phyloP scores from a whole-genome alignment of 768 basidiomycete genomes.

The Boletus rufocinnamomeus region DNA sequence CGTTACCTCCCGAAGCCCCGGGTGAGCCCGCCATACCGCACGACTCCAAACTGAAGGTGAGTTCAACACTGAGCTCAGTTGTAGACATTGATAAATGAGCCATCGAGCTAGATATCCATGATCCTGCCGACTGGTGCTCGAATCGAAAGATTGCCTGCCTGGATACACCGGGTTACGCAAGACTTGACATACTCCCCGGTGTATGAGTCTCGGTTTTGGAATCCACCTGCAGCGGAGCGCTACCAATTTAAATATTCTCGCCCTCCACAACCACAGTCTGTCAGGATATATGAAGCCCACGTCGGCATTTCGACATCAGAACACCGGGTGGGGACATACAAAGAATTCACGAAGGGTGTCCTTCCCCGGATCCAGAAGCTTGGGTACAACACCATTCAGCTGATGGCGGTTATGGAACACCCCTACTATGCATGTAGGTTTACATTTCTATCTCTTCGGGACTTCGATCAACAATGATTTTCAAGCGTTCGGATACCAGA shows the following conservation, averaged over 20 bases:
- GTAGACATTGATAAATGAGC: conserved; percentile 1
- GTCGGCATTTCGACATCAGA: conserved; percentile 95
- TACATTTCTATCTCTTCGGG: neutral
- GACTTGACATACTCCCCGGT: conserved; percentile 85
- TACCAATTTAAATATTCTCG: conserved; percentile 83
- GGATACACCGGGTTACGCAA: conserved; percentile 96
- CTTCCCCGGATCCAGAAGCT: conserved; percentile 87
- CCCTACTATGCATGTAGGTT: conserved; percentile 93
- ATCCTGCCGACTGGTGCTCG: conserved; percentile 73
- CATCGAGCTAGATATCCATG: conserved; percentile 80
- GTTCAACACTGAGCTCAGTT: conserved; percentile 15
- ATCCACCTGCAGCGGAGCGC: conserved; percentile 69
- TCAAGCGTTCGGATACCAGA: conserved; percentile 95
- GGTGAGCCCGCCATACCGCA: conserved; percentile 88
- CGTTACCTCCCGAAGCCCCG: conserved; percentile 61
- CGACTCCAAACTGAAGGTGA: conserved; percentile 92
- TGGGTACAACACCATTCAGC: conserved; percentile 96
- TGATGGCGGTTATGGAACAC: conserved; percentile 99
- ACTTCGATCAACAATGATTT: neutral
- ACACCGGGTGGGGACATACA: conserved; percentile 88
- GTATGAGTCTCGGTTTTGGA: conserved; percentile 99
- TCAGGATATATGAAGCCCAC: conserved; percentile 95
- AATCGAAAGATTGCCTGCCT: conserved; percentile 90
- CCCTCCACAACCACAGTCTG: conserved; percentile 63
- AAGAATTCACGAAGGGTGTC: conserved; percentile 85